Conservation (phyloP, 1,284 basidiomycete species). For the Abortiporus biennis region DNA sequence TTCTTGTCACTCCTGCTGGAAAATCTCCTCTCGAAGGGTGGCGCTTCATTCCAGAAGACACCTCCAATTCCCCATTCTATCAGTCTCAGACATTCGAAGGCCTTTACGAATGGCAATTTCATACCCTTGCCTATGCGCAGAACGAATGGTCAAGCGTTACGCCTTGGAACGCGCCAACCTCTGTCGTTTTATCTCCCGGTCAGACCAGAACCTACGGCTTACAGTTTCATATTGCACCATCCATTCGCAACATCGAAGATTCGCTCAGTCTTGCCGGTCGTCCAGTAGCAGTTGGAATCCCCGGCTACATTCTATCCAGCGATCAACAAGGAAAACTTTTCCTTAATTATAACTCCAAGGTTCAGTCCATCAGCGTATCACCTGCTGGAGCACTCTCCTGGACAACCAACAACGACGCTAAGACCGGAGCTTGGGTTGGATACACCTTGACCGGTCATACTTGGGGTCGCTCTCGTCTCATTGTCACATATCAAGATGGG, state of each 20-base stretch:
- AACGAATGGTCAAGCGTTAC: slow-evolving; percentile 48
- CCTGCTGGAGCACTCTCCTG: slow-evolving; percentile 45
- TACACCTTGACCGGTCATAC: slow-evolving; percentile 40
- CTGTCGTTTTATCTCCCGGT: slow-evolving; percentile 39
- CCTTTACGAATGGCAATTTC: slow-evolving; percentile 56
- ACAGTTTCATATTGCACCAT: slow-evolving; percentile 42
- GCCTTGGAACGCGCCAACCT: slow-evolving; percentile 52
- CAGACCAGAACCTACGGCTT: slow-evolving; percentile 49
- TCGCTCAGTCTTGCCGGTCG: slow-evolving; percentile 34
- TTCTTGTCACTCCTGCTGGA: slow-evolving; percentile 42
- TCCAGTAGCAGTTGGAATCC: slow-evolving; percentile 49
- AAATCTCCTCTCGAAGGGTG: slow-evolving; percentile 53
- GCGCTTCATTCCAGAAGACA: slow-evolving; percentile 50
- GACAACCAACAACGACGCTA: slow-evolving; percentile 37
- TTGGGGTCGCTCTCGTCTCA: slow-evolving; percentile 47
- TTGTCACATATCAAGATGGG: slow-evolving; percentile 45
- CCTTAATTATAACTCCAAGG: slow-evolving; percentile 36
- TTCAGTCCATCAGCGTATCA: slow-evolving; percentile 36
- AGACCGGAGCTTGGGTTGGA: slow-evolving; percentile 38
- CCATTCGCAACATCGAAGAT: slow-evolving; percentile 45
- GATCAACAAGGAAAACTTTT: slow-evolving; percentile 49
- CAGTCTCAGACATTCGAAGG: slow-evolving; percentile 59
- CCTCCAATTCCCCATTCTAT: slow-evolving; percentile 39
- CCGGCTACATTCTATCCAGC: slow-evolving; percentile 46
- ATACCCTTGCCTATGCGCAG: slow-evolving; percentile 51